Conservation (phyloP, 345 rosid species). For the Camelina neglecta region DNA sequence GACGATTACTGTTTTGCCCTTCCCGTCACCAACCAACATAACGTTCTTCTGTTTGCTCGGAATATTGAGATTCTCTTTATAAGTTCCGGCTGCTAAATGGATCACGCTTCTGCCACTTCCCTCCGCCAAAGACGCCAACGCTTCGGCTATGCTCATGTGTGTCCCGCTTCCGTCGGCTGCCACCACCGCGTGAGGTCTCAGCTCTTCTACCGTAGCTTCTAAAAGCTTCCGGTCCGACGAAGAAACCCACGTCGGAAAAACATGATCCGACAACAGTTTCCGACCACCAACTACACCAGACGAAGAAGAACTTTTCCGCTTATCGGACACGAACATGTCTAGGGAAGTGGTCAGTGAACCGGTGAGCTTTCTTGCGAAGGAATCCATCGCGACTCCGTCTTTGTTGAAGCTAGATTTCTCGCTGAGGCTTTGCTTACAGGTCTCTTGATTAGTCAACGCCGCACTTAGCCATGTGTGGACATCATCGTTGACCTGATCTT, state of each 20-base stretch:
- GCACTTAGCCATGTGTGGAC: slow-evolving; percentile 65
- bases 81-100: slow-evolving; percentile 56
- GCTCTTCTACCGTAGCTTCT: slow-evolving; percentile 47
- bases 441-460: slow-evolving; percentile 58
- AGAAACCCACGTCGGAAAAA: slow-evolving; percentile 55
- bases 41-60: slow-evolving; percentile 57
- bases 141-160: slow-evolving; percentile 51
- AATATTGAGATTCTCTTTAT: slow-evolving; percentile 51
- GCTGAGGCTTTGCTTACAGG: slow-evolving; percentile 52
- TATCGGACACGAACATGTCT: slow-evolving; percentile 35
- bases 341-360: slow-evolving; percentile 43
- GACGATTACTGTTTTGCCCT: slow-evolving; percentile 55
- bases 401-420: slow-evolving; percentile 33
- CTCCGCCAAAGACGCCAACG: slow-evolving; percentile 38
- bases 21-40: slow-evolving; percentile 65
- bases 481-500: slow-evolving; percentile 34
- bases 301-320: slow-evolving; percentile 3
- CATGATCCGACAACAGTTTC: slow-evolving; percentile 27
- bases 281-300: slow-evolving; percentile 3
- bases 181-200: slow-evolving; percentile 55
- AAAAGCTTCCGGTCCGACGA: slow-evolving; percentile 49
- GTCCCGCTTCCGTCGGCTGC: slow-evolving; percentile 63
- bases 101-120: slow-evolving; percentile 55
- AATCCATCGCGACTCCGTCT: slow-evolving; percentile 18
- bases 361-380: slow-evolving; percentile 44